Base-by-base conservation (phyloP, 495 filamentous ascomycete species). In the Penicillium desertorum region DNA sequence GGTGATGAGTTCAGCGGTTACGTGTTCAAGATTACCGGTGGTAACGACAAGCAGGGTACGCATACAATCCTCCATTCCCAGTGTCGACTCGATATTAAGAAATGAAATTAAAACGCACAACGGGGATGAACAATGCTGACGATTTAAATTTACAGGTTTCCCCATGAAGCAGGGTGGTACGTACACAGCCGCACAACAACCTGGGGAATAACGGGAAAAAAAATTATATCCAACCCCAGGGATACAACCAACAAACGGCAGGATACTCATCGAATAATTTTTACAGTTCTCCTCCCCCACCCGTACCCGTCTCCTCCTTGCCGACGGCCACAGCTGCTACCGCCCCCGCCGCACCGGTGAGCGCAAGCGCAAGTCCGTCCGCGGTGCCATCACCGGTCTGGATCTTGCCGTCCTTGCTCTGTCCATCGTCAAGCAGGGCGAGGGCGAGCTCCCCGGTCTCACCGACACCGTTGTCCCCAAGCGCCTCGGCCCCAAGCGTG, bases 1-100 rank as follows among this genome's bases (percentile, higher is more conserved):
- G 95, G 94, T 65, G 89, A 96, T 74, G 94, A 98, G 81, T 98
- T 93, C 88, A 95, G 94, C 83, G 94, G 94, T 76, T 98, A 98
- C 82, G 57, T 79, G 51, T 74, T 79, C 73, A 89, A 87, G 74
- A 97, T 98, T 81, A 98, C 94, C 70, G 94, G 94, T 74, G 94
- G 95, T 76, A 98, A 98, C 88, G 94, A 98, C 89, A 98, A 98
- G 89, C 94, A 98, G 83, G 94, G 75, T 78, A 76, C 66, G 75
- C 57, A 54, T 34, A 34, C 30, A 34, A 16, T 17, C 30, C 25
- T 25, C 37, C 39, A 30, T 41, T 17, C 19, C 23, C 19, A 27
- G 41, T 44, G 20, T 16, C 39, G 46, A 30, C 17, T 57, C 23
- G 27, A 54, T 19, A 22, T 17, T 47, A 50, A 47, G 44, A 11